phyloP scores from a whole-genome alignment of 805 yeast species.

The Pichia kluyveri region DNA sequence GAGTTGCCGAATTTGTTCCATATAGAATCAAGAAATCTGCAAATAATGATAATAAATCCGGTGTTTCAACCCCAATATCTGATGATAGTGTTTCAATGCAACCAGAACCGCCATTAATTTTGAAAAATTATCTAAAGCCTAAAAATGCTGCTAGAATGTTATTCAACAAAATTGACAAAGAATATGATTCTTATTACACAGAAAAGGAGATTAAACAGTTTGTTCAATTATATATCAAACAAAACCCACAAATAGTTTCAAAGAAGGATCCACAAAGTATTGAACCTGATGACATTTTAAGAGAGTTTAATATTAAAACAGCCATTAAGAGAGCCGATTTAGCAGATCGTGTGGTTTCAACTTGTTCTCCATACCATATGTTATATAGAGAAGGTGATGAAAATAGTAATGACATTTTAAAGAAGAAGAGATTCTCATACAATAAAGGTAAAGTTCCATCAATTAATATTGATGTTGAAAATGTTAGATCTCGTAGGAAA shows the following conservation, averaged over 20 bases:
- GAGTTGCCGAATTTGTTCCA: constrained; percentile 53
- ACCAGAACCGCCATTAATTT: constrained; percentile 10
- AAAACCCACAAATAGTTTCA: constrained; percentile 40
- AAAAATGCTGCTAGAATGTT: constrained; percentile 38
- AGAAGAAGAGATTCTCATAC: constrained; percentile 26
- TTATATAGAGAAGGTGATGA: constrained; percentile 7
- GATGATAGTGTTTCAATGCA: not conserved
- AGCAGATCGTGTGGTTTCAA: not conserved
- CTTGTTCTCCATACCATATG: constrained; percentile 8
- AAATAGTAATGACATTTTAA: constrained; percentile 14
- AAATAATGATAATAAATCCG: not conserved
- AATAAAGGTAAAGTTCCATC: constrained; percentile 61
- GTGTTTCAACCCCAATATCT: constrained; percentile 6
- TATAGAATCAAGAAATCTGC: constrained; percentile 34
- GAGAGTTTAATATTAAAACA: constrained; percentile 29
- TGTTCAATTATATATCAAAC: constrained; percentile 47
- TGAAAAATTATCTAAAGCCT: constrained; percentile 48
- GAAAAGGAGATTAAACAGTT: constrained; percentile 44
- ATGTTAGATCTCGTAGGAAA: constrained; percentile 75
- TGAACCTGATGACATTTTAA: constrained; percentile 44
- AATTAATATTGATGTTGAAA: constrained; percentile 55
- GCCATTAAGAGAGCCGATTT: constrained; percentile 14
- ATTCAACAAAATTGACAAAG: constrained; percentile 33
- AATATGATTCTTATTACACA: constrained; percentile 37
- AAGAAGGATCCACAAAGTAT: constrained; percentile 43